Conservation (phyloP, 768 basidiomycete genomes). For the Russula ochroleuca region DNA sequence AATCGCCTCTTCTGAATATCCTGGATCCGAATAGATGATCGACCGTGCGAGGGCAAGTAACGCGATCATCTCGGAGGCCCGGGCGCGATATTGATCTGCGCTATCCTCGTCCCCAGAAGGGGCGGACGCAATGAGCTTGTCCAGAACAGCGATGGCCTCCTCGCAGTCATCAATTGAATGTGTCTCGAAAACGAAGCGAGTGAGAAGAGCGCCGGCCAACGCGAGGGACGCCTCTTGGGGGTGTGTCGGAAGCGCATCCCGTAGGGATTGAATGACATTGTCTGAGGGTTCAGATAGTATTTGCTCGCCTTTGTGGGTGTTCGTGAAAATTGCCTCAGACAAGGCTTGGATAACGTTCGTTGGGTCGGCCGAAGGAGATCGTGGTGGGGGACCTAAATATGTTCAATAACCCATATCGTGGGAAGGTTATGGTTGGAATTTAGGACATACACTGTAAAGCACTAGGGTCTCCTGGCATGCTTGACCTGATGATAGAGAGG, state of each 20-base stretch:
- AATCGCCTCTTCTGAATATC: conserved; percentile 3
- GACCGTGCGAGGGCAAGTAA: background rate
- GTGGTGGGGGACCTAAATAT: background rate
- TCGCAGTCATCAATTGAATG: conserved; percentile 11
- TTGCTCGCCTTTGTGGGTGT: background rate
- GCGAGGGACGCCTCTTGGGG: background rate
- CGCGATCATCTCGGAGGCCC: background rate
- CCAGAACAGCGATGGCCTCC: background rate
- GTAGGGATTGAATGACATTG: background rate
- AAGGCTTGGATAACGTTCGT: background rate
- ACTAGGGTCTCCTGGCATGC: background rate
- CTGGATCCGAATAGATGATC: background rate
- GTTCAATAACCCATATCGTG: background rate
- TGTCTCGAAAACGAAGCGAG: background rate
- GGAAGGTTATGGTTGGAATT: background rate
- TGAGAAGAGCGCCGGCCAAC: background rate
- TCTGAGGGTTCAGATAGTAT: background rate
- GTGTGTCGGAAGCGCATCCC: background rate
- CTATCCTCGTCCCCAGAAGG: background rate
- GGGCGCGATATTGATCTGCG: background rate
- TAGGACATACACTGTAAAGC: background rate
- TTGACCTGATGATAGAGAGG: background rate
- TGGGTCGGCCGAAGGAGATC: background rate
- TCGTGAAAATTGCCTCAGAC: background rate
- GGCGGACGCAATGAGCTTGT: background rate